Conservation (phyloP, 2,329 filamentous ascomycete species). For the Verticillium dahliae region DNA sequence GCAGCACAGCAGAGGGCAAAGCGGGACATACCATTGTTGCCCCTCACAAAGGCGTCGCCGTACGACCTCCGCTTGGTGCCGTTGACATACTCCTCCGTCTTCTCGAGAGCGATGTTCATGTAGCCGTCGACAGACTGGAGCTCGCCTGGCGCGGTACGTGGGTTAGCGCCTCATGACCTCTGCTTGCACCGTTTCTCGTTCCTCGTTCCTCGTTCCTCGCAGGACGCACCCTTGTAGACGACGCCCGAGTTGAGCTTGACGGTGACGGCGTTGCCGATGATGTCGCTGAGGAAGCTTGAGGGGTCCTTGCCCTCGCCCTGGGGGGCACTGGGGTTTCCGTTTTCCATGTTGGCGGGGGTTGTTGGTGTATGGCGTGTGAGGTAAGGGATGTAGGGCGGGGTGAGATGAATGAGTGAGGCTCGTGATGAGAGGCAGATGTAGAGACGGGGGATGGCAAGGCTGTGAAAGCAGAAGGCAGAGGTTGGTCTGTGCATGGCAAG, state of each 20-base stretch:
- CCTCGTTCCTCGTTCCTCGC: too few species aligned
- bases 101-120: constrained; percentile 98
- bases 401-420: neutral
- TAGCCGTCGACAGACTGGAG: constrained; percentile 97
- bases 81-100: constrained; percentile 87
- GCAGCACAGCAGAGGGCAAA: too few species aligned
- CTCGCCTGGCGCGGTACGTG: constrained; percentile 55
- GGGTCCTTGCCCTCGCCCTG: constrained; percentile 80
- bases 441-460: neutral
- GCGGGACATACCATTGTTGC: constrained; percentile 73
- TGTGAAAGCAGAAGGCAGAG: neutral
- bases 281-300: constrained; percentile 86
- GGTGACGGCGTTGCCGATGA: constrained; percentile 88
- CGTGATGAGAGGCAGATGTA: neutral
- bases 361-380: neutral
- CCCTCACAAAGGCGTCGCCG: constrained; percentile 90
- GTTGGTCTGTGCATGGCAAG: neutral
- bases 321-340: constrained; percentile 46
- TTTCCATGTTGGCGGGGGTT: constrained; percentile 56
- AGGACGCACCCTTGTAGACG: constrained; percentile 77
- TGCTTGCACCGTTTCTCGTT: too few species aligned
- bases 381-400: neutral
- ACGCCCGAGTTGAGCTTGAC: constrained; percentile 99
- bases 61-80: constrained; percentile 77
- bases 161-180: constrained; percentile 4